These are phyloP conservation scores for Zymoseptoria ardabiliae DNA, from an alignment of 2,329 filamentous ascomycete species.

Conservation along the genomic window DNA sequence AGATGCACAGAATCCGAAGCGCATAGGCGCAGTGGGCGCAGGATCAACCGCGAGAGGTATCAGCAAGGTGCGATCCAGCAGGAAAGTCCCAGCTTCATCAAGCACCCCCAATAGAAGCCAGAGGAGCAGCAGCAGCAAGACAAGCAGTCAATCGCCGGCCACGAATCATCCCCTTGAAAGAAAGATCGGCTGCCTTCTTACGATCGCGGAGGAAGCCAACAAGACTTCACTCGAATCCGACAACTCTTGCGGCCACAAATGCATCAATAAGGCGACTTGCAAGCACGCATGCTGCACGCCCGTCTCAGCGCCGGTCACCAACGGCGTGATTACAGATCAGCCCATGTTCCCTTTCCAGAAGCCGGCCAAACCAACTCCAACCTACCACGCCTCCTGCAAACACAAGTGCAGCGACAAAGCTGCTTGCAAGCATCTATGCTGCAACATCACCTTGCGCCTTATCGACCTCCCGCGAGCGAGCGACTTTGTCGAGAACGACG, in stretches of 20 bases:
- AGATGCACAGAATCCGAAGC: neutral
- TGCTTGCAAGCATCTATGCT: neutral
- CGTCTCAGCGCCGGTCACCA: too few species aligned
- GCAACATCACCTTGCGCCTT: neutral
- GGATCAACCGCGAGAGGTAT: neutral
- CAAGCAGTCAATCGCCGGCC: too few species aligned
- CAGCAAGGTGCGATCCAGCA: neutral
- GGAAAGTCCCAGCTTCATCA: too few species aligned
- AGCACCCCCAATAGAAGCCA: too few species aligned
- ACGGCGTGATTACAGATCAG: too few species aligned
- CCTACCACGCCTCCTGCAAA: neutral
- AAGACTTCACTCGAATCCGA: neutral
- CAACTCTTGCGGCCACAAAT: neutral
- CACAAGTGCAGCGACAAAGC: neutral
- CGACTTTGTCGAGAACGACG: neutral
- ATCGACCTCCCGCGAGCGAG: neutral
- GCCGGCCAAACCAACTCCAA: too few species aligned
- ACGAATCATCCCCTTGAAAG: too few species aligned
- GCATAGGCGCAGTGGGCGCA: neutral
- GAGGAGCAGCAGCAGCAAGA: too few species aligned
- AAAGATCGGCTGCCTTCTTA: too few species aligned
- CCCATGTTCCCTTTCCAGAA: too few species aligned
- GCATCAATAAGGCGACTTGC: neutral
- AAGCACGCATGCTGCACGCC: neutral
- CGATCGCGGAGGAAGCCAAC: neutral